These are phyloP conservation scores for Ceratocystis colombiana DNA, from an alignment of 2,329 filamentous ascomycete species.

Conservation along the genomic window DNA sequence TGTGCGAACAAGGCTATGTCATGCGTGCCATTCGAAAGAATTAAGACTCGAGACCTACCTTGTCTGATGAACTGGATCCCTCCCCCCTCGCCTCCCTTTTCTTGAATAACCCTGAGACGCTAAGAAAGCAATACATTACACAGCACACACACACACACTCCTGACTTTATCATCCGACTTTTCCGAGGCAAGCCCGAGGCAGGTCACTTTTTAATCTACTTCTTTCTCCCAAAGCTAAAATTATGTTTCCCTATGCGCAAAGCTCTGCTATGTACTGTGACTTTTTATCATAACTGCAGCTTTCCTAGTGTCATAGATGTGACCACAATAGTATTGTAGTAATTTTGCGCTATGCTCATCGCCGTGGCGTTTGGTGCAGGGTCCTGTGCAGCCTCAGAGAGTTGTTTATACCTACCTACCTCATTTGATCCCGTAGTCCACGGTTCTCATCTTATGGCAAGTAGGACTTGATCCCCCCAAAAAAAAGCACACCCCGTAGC, in stretches of 20 bases:
- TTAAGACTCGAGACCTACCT: background rate
- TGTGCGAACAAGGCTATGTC: background rate
- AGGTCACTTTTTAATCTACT: background rate
- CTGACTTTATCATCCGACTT: background rate
- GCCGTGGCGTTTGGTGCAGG: no score
- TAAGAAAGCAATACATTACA: constrained; percentile 1
- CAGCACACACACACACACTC: no score
- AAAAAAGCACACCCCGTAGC: background rate
- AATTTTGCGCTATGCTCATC: no score
- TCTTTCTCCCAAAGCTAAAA: background rate
- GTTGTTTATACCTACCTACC: no score
- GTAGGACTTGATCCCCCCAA: background rate
- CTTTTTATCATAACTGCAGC: background rate
- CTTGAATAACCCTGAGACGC: background rate
- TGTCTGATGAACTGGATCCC: background rate
- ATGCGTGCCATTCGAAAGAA: constrained; percentile 3
- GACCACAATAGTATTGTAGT: no score
- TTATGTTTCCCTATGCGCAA: no score
- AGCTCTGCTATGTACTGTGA: background rate
- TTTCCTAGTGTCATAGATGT: no score
- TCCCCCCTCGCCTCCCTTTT: background rate
- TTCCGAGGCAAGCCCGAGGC: background rate
- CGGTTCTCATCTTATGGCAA: background rate
- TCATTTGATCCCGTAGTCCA: background rate
- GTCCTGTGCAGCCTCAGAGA: no score